A percentile compares a stretch with the other conserved stretches of the same genome.
phyloP scores from a whole-genome alignment of 768 basidiomycete species.

The Kwoniella dendrophila region DNA sequence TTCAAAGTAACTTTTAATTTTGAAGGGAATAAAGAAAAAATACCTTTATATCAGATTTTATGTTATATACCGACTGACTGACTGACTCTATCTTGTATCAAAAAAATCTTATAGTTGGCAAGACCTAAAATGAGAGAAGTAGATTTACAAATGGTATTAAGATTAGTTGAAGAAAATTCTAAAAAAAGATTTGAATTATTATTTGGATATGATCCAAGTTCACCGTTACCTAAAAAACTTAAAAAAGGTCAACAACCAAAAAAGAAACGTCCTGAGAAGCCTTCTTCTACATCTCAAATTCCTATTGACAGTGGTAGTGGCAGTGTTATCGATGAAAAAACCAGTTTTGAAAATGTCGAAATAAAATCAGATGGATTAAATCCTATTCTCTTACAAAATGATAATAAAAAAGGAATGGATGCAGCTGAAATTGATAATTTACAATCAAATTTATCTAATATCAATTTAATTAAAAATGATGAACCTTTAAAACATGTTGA shows the following conservation, averaged over 20 bases:
- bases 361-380: background rate
- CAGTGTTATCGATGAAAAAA: background rate
- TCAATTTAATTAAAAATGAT: background rate
- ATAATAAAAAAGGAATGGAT: slow-evolving; percentile 56
- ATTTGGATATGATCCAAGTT: slow-evolving; percentile 51
- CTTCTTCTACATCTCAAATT: background rate
- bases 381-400: background rate
- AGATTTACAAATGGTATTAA: slow-evolving; percentile 56
- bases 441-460: background rate
- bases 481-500: slow-evolving; percentile 7
- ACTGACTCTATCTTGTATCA: background rate
- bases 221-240: slow-evolving; percentile 39
- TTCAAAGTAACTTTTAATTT: too few species aligned
- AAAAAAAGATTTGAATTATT: slow-evolving; percentile 56
- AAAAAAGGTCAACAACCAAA: slow-evolving; percentile 15
- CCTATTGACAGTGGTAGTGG: background rate
- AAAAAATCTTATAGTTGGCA: slow-evolving; percentile 61
- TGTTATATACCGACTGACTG: too few species aligned
- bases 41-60: too few species aligned
- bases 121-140: slow-evolving; percentile 69
- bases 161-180: slow-evolving; percentile 54
- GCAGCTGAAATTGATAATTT: slow-evolving; percentile 25
- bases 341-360: background rate
- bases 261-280: background rate
- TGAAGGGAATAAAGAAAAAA: too few species aligned